Evolutionary conservation across 768 basidiomycete genomes (phyloP).

Genomic region (Tricholoma hemisulphureum): DNA sequence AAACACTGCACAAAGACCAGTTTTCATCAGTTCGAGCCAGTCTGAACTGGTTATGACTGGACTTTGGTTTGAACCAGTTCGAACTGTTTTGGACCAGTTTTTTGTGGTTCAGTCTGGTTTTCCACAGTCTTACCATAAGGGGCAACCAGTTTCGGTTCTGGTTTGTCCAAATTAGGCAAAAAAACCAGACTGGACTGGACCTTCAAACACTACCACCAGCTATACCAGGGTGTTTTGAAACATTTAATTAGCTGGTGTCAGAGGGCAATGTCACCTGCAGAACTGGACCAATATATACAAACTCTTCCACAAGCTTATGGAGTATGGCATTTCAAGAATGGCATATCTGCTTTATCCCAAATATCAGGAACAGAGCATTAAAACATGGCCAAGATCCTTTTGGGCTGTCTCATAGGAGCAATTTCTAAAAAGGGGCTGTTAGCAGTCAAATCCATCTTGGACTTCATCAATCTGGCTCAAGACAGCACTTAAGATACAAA

Average conservation of each 20-base stretch:
- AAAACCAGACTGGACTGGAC: too few relatives aligned
- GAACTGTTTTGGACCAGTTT: too few relatives aligned
- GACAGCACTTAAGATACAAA: slow-evolving; percentile 22
- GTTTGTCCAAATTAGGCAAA: too few relatives aligned
- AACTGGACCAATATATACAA: neutral
- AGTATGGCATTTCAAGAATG: slow-evolving; percentile 40
- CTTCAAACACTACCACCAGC: too few relatives aligned
- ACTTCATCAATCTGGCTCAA: slow-evolving; percentile 37
- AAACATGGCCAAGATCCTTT: slow-evolving; percentile 34
- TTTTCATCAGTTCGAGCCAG: too few relatives aligned
- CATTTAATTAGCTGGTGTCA: neutral
- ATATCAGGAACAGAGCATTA: slow-evolving; percentile 43
- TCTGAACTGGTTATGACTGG: too few relatives aligned
- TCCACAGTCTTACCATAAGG: too few relatives aligned
- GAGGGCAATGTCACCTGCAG: neutral
- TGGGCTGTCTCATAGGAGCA: slow-evolving; percentile 28
- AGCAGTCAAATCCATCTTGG: slow-evolving; percentile 25
- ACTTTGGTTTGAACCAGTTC: too few relatives aligned
- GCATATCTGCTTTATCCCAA: slow-evolving; percentile 37
- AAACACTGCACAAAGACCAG: too few relatives aligned
- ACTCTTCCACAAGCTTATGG: neutral
- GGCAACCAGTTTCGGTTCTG: too few relatives aligned
- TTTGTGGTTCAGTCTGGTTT: too few relatives aligned
- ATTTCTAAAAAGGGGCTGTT: slow-evolving; percentile 16
- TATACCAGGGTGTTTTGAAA: slow-evolving; percentile 28